Evolutionary conservation across 305 asterid species (phyloP).

Genomic region (Plantago lanceolata): DNA sequence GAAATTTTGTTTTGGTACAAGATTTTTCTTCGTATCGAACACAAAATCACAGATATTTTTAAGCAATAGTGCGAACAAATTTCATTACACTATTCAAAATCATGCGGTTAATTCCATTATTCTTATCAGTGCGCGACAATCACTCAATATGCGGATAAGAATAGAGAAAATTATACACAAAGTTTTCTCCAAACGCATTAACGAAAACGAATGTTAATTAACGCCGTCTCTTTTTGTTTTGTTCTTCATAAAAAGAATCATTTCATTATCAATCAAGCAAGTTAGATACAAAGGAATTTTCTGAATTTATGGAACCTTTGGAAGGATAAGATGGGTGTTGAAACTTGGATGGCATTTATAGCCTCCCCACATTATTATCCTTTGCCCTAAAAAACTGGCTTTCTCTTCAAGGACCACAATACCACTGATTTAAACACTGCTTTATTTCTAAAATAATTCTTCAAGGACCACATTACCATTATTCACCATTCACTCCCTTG

Average conservation of each 20-base stretch:
- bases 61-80: too few species aligned
- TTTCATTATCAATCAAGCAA: neutral
- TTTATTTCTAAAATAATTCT: neutral
- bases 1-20: neutral
- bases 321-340: slow-evolving; percentile 15
- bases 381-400: slow-evolving; percentile 16
- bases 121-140: too few species aligned
- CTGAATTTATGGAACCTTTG: slow-evolving; percentile 1
- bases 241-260: neutral
- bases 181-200: too few species aligned
- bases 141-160: too few species aligned
- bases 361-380: slow-evolving; percentile 15
- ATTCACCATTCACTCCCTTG: neutral
- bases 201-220: too few species aligned
- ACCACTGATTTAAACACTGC: slow-evolving; percentile 10
- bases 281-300: neutral
- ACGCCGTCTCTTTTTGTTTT: too few species aligned
- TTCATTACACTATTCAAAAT: too few species aligned
- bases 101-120: too few species aligned
- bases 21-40: too few species aligned
- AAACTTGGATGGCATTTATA: slow-evolving; percentile 15
- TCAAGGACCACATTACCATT: slow-evolving; percentile 24
- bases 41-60: too few species aligned
- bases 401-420: slow-evolving; percentile 25
- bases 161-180: too few species aligned